Percentiles rank a stretch among this genome's conserved stretches.
Evolutionary conservation across 805 yeast species (phyloP).

Genomic region (Myxozyma kluyveri): DNA sequence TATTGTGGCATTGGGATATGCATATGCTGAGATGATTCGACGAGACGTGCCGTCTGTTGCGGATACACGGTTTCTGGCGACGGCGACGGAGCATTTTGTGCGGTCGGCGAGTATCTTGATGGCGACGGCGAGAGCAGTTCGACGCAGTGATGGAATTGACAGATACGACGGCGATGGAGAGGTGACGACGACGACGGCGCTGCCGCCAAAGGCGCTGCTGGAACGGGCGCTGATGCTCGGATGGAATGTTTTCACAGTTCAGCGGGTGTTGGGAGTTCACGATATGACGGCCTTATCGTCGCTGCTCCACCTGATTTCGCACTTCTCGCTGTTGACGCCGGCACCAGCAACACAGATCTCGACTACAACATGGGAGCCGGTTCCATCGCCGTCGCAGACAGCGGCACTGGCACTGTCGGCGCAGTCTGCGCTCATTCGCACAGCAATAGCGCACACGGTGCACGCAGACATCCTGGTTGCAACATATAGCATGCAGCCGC

Average conservation of each 20-base stretch:
- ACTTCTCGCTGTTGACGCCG: slow-evolving; percentile 2
- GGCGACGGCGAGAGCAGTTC: neutral
- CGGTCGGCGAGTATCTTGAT: neutral
- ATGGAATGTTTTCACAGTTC: slow-evolving; percentile 19
- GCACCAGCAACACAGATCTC: neutral
- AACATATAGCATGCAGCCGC: slow-evolving; percentile 1
- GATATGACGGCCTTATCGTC: slow-evolving; percentile 3
- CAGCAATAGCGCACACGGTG: slow-evolving; percentile 8
- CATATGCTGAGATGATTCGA: neutral
- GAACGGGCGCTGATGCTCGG: slow-evolving; percentile 16
- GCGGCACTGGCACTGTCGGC: too few relatives aligned
- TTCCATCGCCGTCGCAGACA: too few relatives aligned
- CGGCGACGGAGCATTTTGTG: neutral
- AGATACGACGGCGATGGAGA: neutral
- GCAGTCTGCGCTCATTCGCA: slow-evolving; percentile 3
- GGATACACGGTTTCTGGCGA: neutral
- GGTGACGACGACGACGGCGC: neutral
- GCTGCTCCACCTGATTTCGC: slow-evolving; percentile 9
- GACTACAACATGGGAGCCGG: too few relatives aligned
- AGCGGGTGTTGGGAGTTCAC: slow-evolving; percentile 1
- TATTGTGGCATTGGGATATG: slow-evolving; percentile 11
- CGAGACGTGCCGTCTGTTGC: neutral
- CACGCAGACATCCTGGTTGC: slow-evolving; percentile 15
- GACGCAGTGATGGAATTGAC: too few relatives aligned
- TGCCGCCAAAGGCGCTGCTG: neutral